A percentile compares a stretch with the other conserved stretches of the same genome.
These are phyloP conservation scores for Beta corolliflora DNA, from an alignment of 179 eudicot species.

Conservation along the genomic window DNA sequence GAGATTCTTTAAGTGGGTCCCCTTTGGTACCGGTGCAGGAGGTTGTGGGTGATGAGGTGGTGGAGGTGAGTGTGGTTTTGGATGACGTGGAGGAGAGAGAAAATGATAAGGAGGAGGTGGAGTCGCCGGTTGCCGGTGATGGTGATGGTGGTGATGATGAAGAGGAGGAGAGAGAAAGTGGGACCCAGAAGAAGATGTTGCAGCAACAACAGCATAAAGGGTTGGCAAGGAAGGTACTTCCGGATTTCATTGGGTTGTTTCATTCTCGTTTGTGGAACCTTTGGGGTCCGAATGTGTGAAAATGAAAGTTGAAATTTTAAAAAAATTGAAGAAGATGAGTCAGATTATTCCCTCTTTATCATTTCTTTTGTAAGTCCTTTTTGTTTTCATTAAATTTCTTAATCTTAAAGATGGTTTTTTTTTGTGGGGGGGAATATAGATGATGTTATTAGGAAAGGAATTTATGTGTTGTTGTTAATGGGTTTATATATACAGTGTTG, in stretches of 20 bases:
- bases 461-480: neutral
- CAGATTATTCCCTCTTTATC: neutral
- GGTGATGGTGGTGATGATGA: slow-evolving; percentile 10
- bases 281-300: slow-evolving; percentile 78
- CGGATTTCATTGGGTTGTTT: slow-evolving; percentile 81
- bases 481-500: neutral
- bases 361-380: too few species aligned
- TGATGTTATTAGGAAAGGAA: neutral
- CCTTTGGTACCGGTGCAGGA: slow-evolving; percentile 20
- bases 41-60: neutral
- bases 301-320: too few species aligned
- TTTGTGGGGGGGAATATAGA: neutral
- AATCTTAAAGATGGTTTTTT: neutral
- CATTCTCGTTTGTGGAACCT: slow-evolving; percentile 85
- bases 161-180: slow-evolving; percentile 23
- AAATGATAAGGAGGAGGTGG: neutral
- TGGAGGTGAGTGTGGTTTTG: neutral
- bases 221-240: slow-evolving; percentile 71
- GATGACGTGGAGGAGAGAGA: slow-evolving; percentile 23
- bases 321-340: neutral
- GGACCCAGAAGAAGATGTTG: slow-evolving; percentile 14
- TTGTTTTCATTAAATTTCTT: neutral
- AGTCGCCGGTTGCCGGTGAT: neutral
- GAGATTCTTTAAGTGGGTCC: neutral
- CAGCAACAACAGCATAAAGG: slow-evolving; percentile 45